Evolutionary conservation across 2,329 filamentous ascomycete species (phyloP).

Genomic region (Alternaria postmessia): DNA sequence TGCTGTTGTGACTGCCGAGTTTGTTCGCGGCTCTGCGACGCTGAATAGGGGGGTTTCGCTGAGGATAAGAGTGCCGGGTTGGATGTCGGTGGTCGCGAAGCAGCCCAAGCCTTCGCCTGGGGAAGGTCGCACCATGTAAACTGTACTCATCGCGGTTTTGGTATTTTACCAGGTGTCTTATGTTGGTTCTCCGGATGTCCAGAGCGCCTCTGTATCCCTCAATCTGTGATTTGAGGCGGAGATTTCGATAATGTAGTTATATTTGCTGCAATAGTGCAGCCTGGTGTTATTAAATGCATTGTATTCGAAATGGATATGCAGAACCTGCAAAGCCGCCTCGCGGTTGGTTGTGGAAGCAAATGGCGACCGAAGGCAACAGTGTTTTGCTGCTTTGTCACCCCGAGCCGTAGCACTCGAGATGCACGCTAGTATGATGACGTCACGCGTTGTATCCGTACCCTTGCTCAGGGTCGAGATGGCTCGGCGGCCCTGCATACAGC

Average conservation of each 20-base stretch:
- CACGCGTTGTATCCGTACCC: neutral
- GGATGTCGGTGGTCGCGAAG: conserved; percentile 43
- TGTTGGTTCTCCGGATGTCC: neutral
- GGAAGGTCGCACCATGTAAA: conserved; percentile 30
- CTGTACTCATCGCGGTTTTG: conserved; percentile 11
- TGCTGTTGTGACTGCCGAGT: conserved; percentile 19
- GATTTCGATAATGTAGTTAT: neutral
- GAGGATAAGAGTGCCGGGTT: conserved; percentile 47
- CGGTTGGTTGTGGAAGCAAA: neutral
- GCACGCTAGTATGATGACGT: neutral
- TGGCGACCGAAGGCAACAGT: conserved; percentile 2
- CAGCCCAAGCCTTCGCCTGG: conserved; percentile 50
- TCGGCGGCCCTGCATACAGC: neutral
- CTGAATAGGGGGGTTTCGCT: conserved; percentile 47
- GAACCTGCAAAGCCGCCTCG: neutral
- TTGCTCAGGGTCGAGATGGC: neutral
- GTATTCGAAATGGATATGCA: neutral
- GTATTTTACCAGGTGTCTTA: neutral
- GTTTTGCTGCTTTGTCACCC: conserved; percentile 4
- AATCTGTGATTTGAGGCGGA: neutral
- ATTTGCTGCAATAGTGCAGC: neutral
- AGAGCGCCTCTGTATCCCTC: neutral
- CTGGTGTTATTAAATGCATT: neutral
- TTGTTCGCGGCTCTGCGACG: conserved; percentile 35
- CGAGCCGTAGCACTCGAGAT: neutral